Conservation (phyloP, 495 filamentous ascomycete species). For the Neurospora pannonica region DNA sequence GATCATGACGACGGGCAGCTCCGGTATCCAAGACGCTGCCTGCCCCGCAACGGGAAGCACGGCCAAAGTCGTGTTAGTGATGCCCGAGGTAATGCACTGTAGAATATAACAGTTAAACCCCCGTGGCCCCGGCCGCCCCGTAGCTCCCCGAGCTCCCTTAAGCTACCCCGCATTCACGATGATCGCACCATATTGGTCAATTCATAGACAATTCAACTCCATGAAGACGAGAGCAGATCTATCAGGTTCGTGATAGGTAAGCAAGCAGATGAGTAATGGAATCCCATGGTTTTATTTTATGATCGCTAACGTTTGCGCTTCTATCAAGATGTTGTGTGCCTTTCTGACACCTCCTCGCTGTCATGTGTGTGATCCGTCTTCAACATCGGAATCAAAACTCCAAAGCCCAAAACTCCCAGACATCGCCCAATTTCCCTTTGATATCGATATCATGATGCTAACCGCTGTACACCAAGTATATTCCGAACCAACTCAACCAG, state of each 20-base stretch:
- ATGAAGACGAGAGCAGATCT: neutral
- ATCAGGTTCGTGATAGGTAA: neutral
- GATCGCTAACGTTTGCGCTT: neutral
- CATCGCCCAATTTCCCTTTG: neutral
- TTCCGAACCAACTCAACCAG: neutral
- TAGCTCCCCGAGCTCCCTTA: neutral
- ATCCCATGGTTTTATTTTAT: neutral
- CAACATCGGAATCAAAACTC: neutral
- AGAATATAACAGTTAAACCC: neutral
- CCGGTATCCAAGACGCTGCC: neutral
- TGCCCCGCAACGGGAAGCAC: neutral
- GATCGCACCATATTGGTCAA: neutral
- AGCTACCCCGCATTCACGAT: neutral
- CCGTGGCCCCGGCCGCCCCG: neutral
- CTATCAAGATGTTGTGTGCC: neutral
- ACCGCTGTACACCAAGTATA: neutral
- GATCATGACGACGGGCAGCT: neutral
- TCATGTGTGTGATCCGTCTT: neutral
- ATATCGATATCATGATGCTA: neutral
- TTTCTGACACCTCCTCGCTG: neutral
- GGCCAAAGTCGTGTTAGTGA: neutral
- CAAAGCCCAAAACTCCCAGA: neutral
- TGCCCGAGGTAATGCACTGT: neutral
- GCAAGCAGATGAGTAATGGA: neutral
- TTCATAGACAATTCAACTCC: neutral